Conservation (phyloP, 2,329 filamentous ascomycete species). For the Pseudogymnoascus sp. region DNA sequence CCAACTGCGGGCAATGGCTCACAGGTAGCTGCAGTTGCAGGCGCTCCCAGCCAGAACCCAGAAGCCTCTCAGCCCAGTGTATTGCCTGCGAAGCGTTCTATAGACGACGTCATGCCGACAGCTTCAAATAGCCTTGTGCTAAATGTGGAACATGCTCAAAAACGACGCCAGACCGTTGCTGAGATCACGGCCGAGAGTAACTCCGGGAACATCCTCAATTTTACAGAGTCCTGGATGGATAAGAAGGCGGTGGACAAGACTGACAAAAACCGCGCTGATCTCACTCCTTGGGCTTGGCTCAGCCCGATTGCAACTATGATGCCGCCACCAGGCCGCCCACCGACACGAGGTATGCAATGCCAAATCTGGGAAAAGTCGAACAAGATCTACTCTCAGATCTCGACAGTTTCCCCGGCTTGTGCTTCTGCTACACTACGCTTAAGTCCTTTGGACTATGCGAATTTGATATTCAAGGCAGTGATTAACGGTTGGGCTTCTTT, state of each 20-base stretch:
- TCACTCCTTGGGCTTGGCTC: neutral
- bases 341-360: neutral
- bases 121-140: neutral
- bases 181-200: neutral
- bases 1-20: neutral
- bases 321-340: neutral
- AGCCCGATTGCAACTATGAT: conserved; percentile 5
- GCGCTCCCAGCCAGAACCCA: neutral
- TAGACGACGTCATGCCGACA: neutral
- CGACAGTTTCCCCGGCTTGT: neutral
- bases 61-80: neutral
- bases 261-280: neutral
- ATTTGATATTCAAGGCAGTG: conserved; percentile 6
- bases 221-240: neutral
- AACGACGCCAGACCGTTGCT: neutral
- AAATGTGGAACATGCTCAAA: neutral
- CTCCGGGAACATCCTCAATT: neutral
- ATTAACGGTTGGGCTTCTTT: conserved; percentile 9
- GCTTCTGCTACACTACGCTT: neutral
- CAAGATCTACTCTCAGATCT: conserved; percentile 12
- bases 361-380: conserved; percentile 14
- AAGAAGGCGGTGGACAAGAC: neutral
- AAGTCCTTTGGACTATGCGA: neutral
- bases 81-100: neutral
- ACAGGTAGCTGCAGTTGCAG: neutral